These are phyloP conservation scores for Kodamaea sagamina DNA, from an alignment of 805 yeast species.

Conservation along the genomic window DNA sequence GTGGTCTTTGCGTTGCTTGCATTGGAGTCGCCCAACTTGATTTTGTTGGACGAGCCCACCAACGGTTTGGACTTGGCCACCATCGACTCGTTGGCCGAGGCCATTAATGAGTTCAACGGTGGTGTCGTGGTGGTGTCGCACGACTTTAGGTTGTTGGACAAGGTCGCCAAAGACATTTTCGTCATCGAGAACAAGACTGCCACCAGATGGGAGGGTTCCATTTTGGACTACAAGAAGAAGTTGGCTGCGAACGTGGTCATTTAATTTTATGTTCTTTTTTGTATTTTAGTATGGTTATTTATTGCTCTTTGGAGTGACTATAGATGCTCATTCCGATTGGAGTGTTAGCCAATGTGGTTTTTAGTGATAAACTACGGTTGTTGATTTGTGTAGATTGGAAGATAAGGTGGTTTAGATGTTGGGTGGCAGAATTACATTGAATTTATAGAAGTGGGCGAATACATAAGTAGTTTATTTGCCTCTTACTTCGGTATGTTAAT, in stretches of 20 bases:
- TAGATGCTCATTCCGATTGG: no score
- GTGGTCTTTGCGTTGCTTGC: slow-evolving; percentile 97
- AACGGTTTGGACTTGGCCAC: slow-evolving; percentile 99
- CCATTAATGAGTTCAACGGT: slow-evolving; percentile 91
- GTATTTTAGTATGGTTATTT: no score
- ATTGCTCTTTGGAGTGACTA: no score
- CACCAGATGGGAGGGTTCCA: slow-evolving; percentile 93
- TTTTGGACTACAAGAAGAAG: slow-evolving; percentile 89
- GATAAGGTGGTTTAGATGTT: no score
- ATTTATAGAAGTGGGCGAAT: no score
- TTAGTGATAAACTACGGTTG: no score
- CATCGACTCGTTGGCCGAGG: slow-evolving; percentile 95
- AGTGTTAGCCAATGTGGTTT: no score
- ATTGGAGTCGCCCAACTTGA: slow-evolving; percentile 90
- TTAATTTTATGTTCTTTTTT: slow-evolving; percentile 19
- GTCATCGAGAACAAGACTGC: slow-evolving; percentile 96
- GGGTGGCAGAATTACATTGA: no score
- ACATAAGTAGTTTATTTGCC: no score
- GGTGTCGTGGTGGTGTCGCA: slow-evolving; percentile 99
- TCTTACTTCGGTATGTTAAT: no score
- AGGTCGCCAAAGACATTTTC: slow-evolving; percentile 94
- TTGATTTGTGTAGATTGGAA: no score
- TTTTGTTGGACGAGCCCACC: slow-evolving; percentile 98
- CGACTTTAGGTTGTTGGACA: slow-evolving; percentile 96
- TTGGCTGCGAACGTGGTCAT: slow-evolving; percentile 89